Evolutionary conservation across 2,329 filamentous ascomycete genomes (phyloP), one percentile per base, ranked within the genome.

Genomic region (Diplodia mutila): DNA sequence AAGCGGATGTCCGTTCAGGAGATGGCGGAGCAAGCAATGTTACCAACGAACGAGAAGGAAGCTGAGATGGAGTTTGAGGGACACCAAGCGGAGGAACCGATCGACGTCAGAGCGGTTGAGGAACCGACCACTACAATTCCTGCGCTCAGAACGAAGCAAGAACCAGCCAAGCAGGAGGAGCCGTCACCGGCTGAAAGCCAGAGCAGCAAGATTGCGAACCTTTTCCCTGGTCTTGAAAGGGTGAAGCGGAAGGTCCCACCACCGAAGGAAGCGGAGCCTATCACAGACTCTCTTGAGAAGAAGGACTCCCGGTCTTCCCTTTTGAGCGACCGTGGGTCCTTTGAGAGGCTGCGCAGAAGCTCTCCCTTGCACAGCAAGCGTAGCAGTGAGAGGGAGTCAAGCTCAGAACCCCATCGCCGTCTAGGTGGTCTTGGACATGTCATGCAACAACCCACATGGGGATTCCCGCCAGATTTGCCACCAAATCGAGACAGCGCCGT

Each of bases 401-500:
- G 14, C 7, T 27, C 21, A 49, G 42, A 34, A 23, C 57, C 42
- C 3, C 29, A 46, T 18, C 18, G 34, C 4, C 14, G 39, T 18
- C 42, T 42, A 3, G 42, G 57, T 16, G 57, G 57, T 4, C 57
- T 61, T 32, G 57, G 39, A 49, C 39, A 42, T 51, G 27, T 34
- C 11, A 21, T 37, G 25, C 61, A 65, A 46, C 42, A 46, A 65
- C 73, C 77, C 48, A 71, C 75, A 21, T 80, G 79, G 79, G 76
- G 75, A 2, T 80, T 80, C 67, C 72, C 73, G 27, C 67, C 73
- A 63, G 77, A 80, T 32, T 16, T 27, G 25, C 42, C 57, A 34
- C 57, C 57, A 23, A 16, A 61, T 9, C 29, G 57, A 34, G 82
- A 84, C 68, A 82, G 79, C 70, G 82, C 77, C 70, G 77, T 82